Evolutionary conservation across 495 filamentous ascomycete genomes (phyloP).

Genomic region (Neurospora sp.): DNA sequence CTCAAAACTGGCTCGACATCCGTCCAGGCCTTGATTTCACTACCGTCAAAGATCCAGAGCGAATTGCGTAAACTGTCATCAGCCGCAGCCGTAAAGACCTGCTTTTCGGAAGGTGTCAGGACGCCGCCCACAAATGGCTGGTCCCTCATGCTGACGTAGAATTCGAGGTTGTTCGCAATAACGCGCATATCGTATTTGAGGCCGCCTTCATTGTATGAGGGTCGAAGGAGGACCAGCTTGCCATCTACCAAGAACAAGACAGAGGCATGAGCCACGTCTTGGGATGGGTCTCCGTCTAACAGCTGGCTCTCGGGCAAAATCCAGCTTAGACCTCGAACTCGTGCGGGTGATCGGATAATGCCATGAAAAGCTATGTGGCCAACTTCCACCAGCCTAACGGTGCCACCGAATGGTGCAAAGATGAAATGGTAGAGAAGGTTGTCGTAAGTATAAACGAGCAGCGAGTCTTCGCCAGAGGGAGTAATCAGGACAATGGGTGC

Average conservation of each 20-base stretch:
- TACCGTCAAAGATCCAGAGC: conserved; percentile 89
- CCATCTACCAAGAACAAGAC: conserved; percentile 93
- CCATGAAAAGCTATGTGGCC: conserved; percentile 96
- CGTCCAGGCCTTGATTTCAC: conserved; percentile 72
- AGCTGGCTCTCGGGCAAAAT: conserved; percentile 87
- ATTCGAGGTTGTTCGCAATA: conserved; percentile 90
- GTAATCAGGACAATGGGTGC: conserved; percentile 80
- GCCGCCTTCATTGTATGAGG: conserved; percentile 63
- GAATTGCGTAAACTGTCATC: conserved; percentile 65
- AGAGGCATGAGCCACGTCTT: conserved; percentile 89
- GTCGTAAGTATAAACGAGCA: conserved; percentile 93
- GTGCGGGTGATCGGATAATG: conserved; percentile 84
- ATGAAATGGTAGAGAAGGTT: conserved; percentile 94
- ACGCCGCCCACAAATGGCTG: conserved; percentile 42
- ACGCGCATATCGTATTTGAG: conserved; percentile 98
- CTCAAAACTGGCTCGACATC: conserved; percentile 82
- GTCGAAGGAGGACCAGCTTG: conserved; percentile 87
- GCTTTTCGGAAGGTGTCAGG: neutral
- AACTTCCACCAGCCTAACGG: conserved; percentile 74
- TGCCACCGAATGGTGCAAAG: conserved; percentile 57
- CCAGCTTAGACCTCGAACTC: conserved; percentile 92
- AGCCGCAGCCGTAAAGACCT: conserved; percentile 12
- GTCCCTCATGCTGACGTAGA: conserved; percentile 85
- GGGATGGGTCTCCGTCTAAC: conserved; percentile 83
- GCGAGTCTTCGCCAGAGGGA: conserved; percentile 82